phyloP scores from a whole-genome alignment of 768 basidiomycete species.

The Russula griseocarnosa region DNA sequence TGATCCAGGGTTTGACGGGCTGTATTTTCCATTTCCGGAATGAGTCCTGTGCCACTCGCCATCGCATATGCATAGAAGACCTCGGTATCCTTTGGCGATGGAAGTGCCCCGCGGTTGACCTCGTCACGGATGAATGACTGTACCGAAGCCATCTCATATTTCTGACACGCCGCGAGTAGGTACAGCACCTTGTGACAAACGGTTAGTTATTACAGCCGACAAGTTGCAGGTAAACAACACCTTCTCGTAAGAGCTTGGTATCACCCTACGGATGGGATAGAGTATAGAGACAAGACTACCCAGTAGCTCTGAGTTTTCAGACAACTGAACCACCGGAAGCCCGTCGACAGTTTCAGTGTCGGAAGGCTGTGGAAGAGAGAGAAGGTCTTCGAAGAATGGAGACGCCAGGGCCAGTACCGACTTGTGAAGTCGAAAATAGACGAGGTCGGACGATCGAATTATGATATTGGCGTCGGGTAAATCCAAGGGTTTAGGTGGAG shows the following conservation, averaged over 20 bases:
- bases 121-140: not conserved
- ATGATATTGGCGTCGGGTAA: constrained; percentile 1
- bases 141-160: constrained; percentile 30
- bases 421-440: constrained; percentile 10
- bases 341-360: not conserved
- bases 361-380: constrained; percentile 1
- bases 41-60: not conserved
- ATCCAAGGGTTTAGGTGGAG: not conserved
- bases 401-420: constrained; percentile 4
- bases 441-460: not conserved
- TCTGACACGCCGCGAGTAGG: constrained; percentile 27
- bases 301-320: too few species aligned
- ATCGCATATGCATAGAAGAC: not conserved
- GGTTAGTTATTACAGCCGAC: too few species aligned
- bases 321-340: not conserved
- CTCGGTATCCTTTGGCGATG: not conserved
- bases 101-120: not conserved
- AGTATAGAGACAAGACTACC: not conserved
- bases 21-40: not conserved
- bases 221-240: constrained; percentile 8
- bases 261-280: constrained; percentile 1
- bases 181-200: not conserved
- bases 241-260: not conserved
- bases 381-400: not conserved
- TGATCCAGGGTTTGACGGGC: not conserved